Percentiles rank a stretch among this genome's conserved stretches.
phyloP scores from a whole-genome alignment of 148 eudicot species.

The Camellia granthamiana region DNA sequence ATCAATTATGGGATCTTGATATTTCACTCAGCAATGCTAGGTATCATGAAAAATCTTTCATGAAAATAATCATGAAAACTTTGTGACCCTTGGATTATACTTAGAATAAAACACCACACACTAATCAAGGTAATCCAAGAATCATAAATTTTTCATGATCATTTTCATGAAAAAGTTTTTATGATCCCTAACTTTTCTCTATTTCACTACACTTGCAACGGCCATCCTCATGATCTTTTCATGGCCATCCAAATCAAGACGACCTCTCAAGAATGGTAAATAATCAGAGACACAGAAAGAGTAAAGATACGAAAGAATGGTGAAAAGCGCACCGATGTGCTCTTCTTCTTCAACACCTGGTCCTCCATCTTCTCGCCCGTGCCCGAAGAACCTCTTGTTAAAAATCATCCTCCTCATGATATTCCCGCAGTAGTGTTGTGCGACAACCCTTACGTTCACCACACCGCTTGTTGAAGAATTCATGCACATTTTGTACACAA shows the following conservation, averaged over 20 bases:
- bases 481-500: constrained; percentile 6
- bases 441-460: constrained; percentile 11
- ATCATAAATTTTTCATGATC: too few species aligned
- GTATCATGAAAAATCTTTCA: too few species aligned
- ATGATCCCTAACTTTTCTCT: too few species aligned
- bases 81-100: too few species aligned
- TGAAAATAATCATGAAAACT: too few species aligned
- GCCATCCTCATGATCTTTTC: neutral
- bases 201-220: neutral
- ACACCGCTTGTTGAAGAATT: neutral
- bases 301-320: neutral
- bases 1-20: constrained; percentile 11
- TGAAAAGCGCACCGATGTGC: constrained; percentile 7
- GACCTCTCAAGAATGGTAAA: neutral
- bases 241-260: constrained; percentile 15
- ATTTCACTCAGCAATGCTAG: too few species aligned
- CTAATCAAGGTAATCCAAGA: too few species aligned
- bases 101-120: too few species aligned
- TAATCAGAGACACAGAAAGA: constrained; percentile 15
- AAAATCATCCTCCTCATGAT: constrained; percentile 22
- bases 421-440: constrained; percentile 21
- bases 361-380: constrained; percentile 24
- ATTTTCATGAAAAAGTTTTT: too few species aligned
- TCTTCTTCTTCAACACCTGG: constrained; percentile 21
- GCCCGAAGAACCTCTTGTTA: constrained; percentile 26